Evolutionary conservation across 306 rosid genomes (phyloP).

Genomic region (Arachis hypogaea): DNA sequence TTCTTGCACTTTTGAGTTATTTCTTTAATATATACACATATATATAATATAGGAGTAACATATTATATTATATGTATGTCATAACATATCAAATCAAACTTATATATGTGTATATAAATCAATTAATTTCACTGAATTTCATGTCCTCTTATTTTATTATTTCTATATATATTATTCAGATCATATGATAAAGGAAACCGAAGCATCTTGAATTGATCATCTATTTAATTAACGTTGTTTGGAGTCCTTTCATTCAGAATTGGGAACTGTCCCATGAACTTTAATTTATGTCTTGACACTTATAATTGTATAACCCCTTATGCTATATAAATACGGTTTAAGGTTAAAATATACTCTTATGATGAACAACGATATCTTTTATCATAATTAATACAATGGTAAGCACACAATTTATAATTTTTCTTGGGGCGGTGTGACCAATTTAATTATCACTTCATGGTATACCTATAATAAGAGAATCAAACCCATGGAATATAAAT

Average conservation of each 20-base stretch:
- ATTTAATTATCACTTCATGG: conserved; percentile 25
- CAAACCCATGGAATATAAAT: conserved; percentile 37
- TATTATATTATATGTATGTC: background rate
- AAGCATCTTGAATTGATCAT: conserved; percentile 32
- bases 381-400: no score
- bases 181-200: conserved; percentile 18
- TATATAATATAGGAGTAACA: no score
- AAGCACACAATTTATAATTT: no score
- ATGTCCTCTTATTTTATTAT: conserved; percentile 12
- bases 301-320: no score
- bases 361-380: no score
- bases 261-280: conserved; percentile 25
- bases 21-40: conserved; percentile 11
- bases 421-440: background rate
- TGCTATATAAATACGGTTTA: no score
- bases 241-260: conserved; percentile 35
- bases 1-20: background rate
- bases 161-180: conserved; percentile 6
- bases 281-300: no score
- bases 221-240: conserved; percentile 31
- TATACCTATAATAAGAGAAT: conserved; percentile 24
- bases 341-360: no score
- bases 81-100: background rate
- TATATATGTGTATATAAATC: background rate
- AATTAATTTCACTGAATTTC: conserved; percentile 42